Percentiles rank a stretch among this genome's conserved stretches.
These are phyloP conservation scores for Phytophthora kernoviae DNA, from an alignment of 352 stramenopile genomes.

Conservation along the genomic window DNA sequence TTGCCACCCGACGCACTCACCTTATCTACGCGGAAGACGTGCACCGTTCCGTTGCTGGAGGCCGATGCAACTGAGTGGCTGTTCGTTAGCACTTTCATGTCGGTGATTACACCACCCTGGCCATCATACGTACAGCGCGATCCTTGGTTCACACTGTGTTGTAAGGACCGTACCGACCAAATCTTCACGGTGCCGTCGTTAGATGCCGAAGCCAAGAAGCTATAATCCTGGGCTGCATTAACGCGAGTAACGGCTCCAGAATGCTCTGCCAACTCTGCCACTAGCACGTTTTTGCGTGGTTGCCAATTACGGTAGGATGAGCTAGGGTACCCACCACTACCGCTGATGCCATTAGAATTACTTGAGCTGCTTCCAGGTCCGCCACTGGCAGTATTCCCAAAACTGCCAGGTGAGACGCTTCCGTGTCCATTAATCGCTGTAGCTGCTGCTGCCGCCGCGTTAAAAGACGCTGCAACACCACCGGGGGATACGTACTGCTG, in stretches of 20 bases:
- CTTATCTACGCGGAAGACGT: conserved; percentile 97
- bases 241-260: conserved; percentile 92
- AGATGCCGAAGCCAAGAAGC: conserved; percentile 95
- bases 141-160: conserved; percentile 93
- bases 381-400: conserved; percentile 26
- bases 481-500: conserved; percentile 36
- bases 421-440: conserved; percentile 39
- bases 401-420: conserved; percentile 31
- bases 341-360: conserved; percentile 28
- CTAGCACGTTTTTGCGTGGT: conserved; percentile 81
- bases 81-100: conserved; percentile 96
- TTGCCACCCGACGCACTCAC: conserved; percentile 71
- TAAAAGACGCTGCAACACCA: conserved; percentile 25
- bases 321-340: conserved; percentile 43
- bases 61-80: conserved; percentile 94
- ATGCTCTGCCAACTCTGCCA: conserved; percentile 92
- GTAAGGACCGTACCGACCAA: conserved; percentile 93
- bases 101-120: conserved; percentile 91
- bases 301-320: conserved; percentile 81
- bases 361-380: conserved; percentile 31
- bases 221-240: conserved; percentile 94
- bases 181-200: conserved; percentile 96
- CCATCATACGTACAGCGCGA: conserved; percentile 94
- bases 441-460: conserved; percentile 25
- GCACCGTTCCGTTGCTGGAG: conserved; percentile 90